Base-by-base conservation (phyloP, 805 yeast genomes). In the Metschnikowia lochheadii region DNA sequence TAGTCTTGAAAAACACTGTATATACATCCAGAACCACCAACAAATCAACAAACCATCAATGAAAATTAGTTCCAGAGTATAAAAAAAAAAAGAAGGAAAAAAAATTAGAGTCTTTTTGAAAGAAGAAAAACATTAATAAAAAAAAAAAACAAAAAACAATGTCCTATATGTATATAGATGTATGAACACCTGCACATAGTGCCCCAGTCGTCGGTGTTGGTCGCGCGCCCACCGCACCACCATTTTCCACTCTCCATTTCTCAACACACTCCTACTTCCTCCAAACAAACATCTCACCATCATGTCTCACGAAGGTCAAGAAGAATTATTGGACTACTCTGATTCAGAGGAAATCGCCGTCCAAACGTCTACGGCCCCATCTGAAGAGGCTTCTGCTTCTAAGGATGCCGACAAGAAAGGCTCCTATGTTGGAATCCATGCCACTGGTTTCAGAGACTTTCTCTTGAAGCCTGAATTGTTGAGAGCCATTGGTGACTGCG, bases 371-470 rank as follows among this genome's bases (percentile, higher is more conserved):
- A 59, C 68, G 52, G 81, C 80, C 59, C 80, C 81, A 65, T 66
- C 82, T 56, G 72, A 66, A 49, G 75, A 75, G 55, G 84, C 77
- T 48, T 65, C 71, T 53, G 68, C 67, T 51, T 87, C 81, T 62
- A 77, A 76, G 60, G 84, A 79, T 54, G 81, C 83, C 53, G 90
- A 85, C 64, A 88, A 92, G 74, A 92, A 92, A 76, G 98, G 98
- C 67, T 89, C 97, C 41, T 94, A 94, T 64, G 98, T 91, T 54
- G 98, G 98, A 66, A 88, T 90, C 63, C 98, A 94, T 73, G 92
- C 98, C 58, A 92, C 98, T 57, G 97, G 97, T 69, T 92, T 94
- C 84, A 89, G 95, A 75, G 99, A 94, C 76, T 92, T 92, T 75
- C 77, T 94, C 66, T 81, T 92, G 73, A 94, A 94, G 77, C 97